A percentile compares a stretch with the other conserved stretches of the same genome.
These are phyloP conservation scores for Tetracladium marchalianum DNA, from an alignment of 495 filamentous ascomycete species.

Conservation along the genomic window DNA sequence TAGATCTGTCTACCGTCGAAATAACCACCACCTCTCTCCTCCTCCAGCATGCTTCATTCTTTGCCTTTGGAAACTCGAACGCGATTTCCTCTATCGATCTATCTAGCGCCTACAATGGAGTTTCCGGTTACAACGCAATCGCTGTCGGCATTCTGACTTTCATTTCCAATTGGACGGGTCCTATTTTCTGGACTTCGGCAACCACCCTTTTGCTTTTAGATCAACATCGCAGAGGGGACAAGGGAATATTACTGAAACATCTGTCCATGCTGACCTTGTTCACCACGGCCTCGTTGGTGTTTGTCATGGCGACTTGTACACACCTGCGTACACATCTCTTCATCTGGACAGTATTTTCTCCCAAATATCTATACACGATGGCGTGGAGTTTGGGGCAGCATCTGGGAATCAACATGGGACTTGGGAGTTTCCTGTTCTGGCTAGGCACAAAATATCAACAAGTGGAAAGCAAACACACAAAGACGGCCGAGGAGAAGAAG, in stretches of 20 bases:
- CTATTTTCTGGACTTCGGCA: conserved; percentile 68
- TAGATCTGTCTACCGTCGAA: conserved; percentile 40
- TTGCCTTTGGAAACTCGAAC: conserved; percentile 85
- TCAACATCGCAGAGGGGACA: conserved; percentile 1
- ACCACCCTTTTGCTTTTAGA: conserved; percentile 15
- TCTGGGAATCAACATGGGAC: conserved; percentile 52
- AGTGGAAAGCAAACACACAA: background rate
- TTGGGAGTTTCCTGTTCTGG: conserved; percentile 48
- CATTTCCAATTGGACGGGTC: conserved; percentile 81
- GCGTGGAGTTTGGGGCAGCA: conserved; percentile 82
- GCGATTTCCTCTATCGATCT: conserved; percentile 84
- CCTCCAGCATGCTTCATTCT: conserved; percentile 70
- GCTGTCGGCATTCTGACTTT: conserved; percentile 75
- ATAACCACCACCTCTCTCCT: conserved; percentile 54
- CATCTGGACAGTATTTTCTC: conserved; percentile 97
- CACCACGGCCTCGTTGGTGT: conserved; percentile 43
- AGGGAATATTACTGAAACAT: conserved; percentile 32
- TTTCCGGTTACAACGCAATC: conserved; percentile 55
- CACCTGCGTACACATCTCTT: conserved; percentile 81
- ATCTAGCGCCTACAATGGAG: conserved; percentile 74
- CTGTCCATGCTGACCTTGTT: conserved; percentile 57
- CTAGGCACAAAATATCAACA: conserved; percentile 24
- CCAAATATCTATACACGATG: conserved; percentile 88
- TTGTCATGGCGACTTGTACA: conserved; percentile 85
- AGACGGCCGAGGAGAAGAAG: background rate